Base-by-base conservation (phyloP, 192 early-diverging fungal species). In the Endogone sp. region DNA sequence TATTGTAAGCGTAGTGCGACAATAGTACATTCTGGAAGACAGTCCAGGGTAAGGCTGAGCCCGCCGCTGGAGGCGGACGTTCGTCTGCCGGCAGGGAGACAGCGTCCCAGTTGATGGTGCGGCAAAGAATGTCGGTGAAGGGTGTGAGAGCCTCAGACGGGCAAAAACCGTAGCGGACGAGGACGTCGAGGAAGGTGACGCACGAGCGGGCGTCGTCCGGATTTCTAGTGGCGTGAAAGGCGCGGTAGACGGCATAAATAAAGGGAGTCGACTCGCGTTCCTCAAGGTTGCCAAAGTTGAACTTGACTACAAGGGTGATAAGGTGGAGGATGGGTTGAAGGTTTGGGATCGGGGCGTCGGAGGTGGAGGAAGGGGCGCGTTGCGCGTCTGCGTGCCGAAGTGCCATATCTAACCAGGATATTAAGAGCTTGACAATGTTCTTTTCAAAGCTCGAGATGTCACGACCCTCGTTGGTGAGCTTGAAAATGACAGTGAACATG, bases 11-110 rank as follows among this genome's bases (percentile, higher is more conserved):
- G 62, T 82, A 84, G 54, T 89, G 88, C 29, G 85, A 87, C 56
- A 78, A 79, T 63, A 90, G 72, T 30, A 91, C 68, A 71, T 90
- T 89, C 25, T 76, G 73, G 68, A 89, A 85, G 58, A 89, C 86
- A 28, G 76, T 70, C 88, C 86, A 89, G 28, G 71, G 61, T 16
- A 64, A 67, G 4, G 67, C 37, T 27, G 64, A 16, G 37, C 37
- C 37, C n/a, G n/a, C n/a, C n/a, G n/a, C n/a, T n/a, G n/a, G n/a
- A 16, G 37, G 37, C 6, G 37, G 29, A 22, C 28, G 25, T 10
- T 67, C 44, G 13, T 67, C 29, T 9, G 55, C 57, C 22, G 68
- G 25, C 22, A 27, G 32, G 3, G 32, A n/a, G 29, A 67, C 44
- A 16, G 60, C 59, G 56, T 64, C 54, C 29, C 70, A 26, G 3